Evolutionary conservation across 23 red algal species (phyloP).

Genomic region (Chondrus crispus): DNA sequence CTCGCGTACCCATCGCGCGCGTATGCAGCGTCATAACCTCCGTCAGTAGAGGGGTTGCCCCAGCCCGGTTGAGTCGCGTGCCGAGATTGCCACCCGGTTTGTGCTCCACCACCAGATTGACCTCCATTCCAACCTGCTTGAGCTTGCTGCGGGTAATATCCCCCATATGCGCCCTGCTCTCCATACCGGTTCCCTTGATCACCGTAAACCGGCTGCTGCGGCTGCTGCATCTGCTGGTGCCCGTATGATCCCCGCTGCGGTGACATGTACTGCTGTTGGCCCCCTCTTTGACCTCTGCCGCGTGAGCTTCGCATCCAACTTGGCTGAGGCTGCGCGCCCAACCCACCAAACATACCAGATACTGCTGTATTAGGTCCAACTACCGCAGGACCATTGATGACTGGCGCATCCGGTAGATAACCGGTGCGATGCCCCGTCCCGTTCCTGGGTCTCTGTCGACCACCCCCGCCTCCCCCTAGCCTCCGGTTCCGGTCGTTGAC

Average conservation of each 20-base stretch:
- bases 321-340: background rate
- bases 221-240: background rate
- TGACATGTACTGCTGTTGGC: background rate
- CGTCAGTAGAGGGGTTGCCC: background rate
- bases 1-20: background rate
- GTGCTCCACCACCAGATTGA: background rate
- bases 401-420: slow-evolving; percentile 11
- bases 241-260: background rate
- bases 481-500: slow-evolving; percentile 27
- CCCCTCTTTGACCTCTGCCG: background rate
- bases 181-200: background rate
- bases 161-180: background rate
- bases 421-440: background rate
- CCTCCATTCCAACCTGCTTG: background rate
- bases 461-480: background rate
- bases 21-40: background rate
- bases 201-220: background rate
- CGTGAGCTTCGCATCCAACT: background rate
- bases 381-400: slow-evolving; percentile 23
- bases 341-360: slow-evolving; percentile 31
- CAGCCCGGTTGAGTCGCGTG: background rate
- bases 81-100: background rate
- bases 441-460: background rate
- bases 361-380: background rate
- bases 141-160: too few relatives aligned